These are phyloP conservation scores for Alternaria infectoria DNA, from an alignment of 2,329 filamentous ascomycete genomes.

Conservation along the genomic window DNA sequence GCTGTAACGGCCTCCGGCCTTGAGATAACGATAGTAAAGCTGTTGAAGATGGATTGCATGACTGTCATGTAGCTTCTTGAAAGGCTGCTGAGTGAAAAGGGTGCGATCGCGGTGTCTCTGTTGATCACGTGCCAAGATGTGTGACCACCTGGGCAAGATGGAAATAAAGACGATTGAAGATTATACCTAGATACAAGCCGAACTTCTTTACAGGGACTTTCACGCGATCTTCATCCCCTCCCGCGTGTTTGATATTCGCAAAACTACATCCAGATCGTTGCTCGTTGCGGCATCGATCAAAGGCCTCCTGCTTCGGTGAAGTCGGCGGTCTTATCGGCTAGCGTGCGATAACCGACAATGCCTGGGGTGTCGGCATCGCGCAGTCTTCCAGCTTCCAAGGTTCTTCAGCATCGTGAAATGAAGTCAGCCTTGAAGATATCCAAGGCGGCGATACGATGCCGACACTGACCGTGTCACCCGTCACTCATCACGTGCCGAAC, in stretches of 20 bases:
- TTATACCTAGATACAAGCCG: too few relatives aligned
- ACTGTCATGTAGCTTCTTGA: not conserved
- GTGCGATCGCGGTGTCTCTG: accelerated
- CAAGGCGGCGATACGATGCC: not conserved
- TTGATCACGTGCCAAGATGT: accelerated
- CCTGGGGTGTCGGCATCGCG: not conserved
- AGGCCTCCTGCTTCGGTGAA: not conserved
- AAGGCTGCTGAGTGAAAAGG: not conserved
- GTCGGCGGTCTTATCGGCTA: not conserved
- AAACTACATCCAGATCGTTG: not conserved
- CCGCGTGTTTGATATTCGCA: not conserved
- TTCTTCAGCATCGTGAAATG: not conserved
- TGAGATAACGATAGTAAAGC: not conserved
- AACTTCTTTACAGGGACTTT: not conserved
- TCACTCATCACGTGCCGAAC: not conserved
- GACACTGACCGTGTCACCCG: not conserved
- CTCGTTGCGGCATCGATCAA: not conserved
- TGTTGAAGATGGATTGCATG: too few relatives aligned
- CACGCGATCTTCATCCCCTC: not conserved
- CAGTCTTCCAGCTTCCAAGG: not conserved
- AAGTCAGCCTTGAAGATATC: not conserved
- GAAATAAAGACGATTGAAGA: accelerated
- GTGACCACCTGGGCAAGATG: not conserved
- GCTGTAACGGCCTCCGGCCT: not conserved
- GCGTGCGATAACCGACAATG: not conserved